These are phyloP conservation scores for Hymenoscyphus fructigenus DNA, from an alignment of 2,329 filamentous ascomycete genomes.

Conservation along the genomic window DNA sequence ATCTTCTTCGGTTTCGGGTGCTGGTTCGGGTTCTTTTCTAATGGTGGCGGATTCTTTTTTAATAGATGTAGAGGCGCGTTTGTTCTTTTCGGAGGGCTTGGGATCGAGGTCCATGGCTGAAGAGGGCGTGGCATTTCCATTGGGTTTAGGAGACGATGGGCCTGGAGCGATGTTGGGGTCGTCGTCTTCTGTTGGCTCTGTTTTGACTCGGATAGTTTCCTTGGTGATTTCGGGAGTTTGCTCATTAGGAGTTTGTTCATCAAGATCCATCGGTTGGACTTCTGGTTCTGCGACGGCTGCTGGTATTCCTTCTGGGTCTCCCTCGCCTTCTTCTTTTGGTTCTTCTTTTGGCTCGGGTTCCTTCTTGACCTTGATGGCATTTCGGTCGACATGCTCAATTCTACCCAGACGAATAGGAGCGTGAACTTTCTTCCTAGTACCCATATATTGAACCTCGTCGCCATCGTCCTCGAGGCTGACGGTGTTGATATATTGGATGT, in stretches of 20 bases:
- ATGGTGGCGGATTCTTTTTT: constrained; percentile 15
- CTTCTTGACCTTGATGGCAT: constrained; percentile 31
- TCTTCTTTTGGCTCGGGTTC: constrained; percentile 18
- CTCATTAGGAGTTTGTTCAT: constrained; percentile 18
- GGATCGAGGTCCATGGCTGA: constrained; percentile 1
- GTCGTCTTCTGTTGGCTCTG: constrained; percentile 14
- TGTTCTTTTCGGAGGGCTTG: constrained; percentile 13
- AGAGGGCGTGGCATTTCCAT: not conserved
- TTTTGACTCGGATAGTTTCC: constrained; percentile 19
- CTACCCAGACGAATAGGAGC: constrained; percentile 34
- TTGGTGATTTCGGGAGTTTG: not conserved
- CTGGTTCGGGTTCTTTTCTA: constrained; percentile 36
- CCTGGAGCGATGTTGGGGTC: not conserved
- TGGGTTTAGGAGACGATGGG: not conserved
- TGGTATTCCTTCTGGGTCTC: not conserved
- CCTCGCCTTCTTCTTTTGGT: not conserved
- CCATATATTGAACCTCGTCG: constrained; percentile 5
- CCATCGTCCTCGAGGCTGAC: constrained; percentile 23
- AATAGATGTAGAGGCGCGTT: constrained; percentile 5
- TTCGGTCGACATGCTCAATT: constrained; percentile 34
- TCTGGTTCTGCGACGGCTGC: not conserved
- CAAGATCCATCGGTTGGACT: constrained; percentile 22
- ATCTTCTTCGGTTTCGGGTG: constrained; percentile 53
- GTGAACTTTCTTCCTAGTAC: not conserved
- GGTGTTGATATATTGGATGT: constrained; percentile 35